Conservation (phyloP, 192 early-diverging fungal species). For the Allomyces arbusculus region DNA sequence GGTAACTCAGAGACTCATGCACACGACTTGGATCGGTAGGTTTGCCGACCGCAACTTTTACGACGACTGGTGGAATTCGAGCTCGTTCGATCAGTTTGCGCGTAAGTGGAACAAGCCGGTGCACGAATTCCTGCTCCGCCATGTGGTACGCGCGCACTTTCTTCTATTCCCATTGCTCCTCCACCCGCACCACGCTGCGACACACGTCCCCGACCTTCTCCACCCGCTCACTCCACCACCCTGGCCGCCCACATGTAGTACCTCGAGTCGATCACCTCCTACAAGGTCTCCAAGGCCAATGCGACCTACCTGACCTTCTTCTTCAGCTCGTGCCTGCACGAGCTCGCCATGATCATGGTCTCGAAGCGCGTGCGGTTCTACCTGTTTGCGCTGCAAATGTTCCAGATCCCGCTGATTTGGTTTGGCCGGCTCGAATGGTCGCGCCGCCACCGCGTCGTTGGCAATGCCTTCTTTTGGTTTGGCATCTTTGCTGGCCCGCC, state of each 20-base stretch:
- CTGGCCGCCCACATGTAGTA: slow-evolving; percentile 16
- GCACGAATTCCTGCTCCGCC: slow-evolving; percentile 59
- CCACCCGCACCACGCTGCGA: slow-evolving; percentile 36
- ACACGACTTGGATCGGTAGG: slow-evolving; percentile 7
- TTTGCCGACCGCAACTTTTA: slow-evolving; percentile 97
- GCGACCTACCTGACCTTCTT: slow-evolving; percentile 66
- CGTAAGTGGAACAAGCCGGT: slow-evolving; percentile 96
- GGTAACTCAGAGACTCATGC: too few species aligned
- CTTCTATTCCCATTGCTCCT: too few species aligned
- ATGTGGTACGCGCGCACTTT: too few species aligned
- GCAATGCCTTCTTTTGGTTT: slow-evolving; percentile 79
- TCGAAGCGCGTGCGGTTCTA: slow-evolving; percentile 47
- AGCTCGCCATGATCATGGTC: slow-evolving; percentile 55
- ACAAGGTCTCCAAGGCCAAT: slow-evolving; percentile 41
- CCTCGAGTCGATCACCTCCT: slow-evolving; percentile 50
- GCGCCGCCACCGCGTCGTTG: slow-evolving; percentile 36
- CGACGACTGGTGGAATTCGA: slow-evolving; percentile 95
- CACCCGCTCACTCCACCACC: too few species aligned
- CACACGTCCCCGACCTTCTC: too few species aligned
- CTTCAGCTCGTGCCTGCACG: slow-evolving; percentile 54
- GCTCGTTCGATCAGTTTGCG: slow-evolving; percentile 78
- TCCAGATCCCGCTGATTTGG: slow-evolving; percentile 74
- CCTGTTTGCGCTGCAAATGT: slow-evolving; percentile 67
- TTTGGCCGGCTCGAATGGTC: slow-evolving; percentile 34
- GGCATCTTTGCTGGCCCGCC: slow-evolving; percentile 74